phyloP scores from a whole-genome alignment of 805 yeast species.

The Hagleromyces aurorensis region DNA sequence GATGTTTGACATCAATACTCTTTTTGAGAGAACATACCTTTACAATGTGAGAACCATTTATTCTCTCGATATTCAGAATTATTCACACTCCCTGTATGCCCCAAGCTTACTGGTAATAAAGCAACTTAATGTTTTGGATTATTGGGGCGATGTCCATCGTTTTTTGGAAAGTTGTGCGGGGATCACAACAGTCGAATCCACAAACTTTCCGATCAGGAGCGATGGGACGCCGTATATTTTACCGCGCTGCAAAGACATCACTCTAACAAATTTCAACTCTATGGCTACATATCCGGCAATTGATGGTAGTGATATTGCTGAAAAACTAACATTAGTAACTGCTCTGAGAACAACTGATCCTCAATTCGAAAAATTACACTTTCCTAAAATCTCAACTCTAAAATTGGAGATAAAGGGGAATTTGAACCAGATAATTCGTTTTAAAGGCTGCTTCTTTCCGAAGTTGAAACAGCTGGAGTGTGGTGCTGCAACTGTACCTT shows the following conservation, averaged over 20 bases:
- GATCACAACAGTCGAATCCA: conserved; percentile 13
- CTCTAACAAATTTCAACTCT: conserved; percentile 16
- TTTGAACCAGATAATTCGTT: conserved; percentile 8
- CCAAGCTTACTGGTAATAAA: conserved; percentile 13
- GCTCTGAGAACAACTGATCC: conserved; percentile 15
- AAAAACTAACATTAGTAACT: conserved; percentile 12
- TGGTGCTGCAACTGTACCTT: conserved; percentile 15
- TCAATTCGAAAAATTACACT: conserved; percentile 11
- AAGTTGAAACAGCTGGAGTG: conserved; percentile 8
- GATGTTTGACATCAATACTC: conserved; percentile 19
- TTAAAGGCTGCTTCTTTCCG: conserved; percentile 16
- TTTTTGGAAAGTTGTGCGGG: conserved; percentile 13
- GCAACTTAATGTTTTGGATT: conserved; percentile 9
- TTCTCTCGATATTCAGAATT: conserved; percentile 16
- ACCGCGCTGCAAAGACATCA: conserved; percentile 18
- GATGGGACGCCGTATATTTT: conserved; percentile 7
- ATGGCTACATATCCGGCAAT: conserved; percentile 12
- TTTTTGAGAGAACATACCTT: conserved; percentile 21
- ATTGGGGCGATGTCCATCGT: conserved; percentile 7
- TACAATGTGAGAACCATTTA: conserved; percentile 15
- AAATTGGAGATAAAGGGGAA: conserved; percentile 6
- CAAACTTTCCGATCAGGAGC: conserved; percentile 15
- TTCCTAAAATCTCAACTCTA: conserved; percentile 13
- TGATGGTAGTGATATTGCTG: conserved; percentile 15
- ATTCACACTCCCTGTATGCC: conserved; percentile 12